These are phyloP conservation scores for Raphanus hybrid DNA, from an alignment of 441 rosid species.

Conservation along the genomic window DNA sequence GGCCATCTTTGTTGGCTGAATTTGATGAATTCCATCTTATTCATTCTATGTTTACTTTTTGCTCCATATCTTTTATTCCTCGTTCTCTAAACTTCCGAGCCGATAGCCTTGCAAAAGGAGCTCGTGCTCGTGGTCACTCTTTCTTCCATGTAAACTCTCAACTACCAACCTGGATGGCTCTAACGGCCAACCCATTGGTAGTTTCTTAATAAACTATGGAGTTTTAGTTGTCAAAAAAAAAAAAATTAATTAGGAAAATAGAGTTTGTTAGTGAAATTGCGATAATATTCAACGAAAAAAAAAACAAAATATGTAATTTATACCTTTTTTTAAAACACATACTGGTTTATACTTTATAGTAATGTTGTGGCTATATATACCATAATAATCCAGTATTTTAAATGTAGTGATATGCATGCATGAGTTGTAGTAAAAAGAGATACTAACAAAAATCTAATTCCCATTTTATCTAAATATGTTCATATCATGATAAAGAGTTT, in stretches of 20 bases:
- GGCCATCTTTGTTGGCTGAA: no score
- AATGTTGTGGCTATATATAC: background rate
- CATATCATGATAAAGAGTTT: background rate
- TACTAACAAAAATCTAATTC: background rate
- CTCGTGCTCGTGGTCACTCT: no score
- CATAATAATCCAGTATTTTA: background rate
- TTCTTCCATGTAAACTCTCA: no score
- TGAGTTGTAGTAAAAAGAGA: background rate
- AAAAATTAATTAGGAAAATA: background rate
- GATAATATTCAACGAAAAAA: background rate
- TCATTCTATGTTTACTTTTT: no score
- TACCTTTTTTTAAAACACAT: background rate
- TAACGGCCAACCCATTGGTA: no score
- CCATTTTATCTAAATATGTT: background rate
- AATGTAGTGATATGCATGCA: background rate
- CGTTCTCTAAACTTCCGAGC: no score
- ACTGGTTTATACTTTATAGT: background rate
- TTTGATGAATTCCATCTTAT: no score
- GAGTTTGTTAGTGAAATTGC: background rate
- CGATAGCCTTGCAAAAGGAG: no score
- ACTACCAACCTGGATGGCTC: no score
- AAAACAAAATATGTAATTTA: background rate
- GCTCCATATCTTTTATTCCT: no score
- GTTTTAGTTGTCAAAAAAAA: no score
- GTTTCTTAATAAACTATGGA: no score